Conservation (phyloP, 1,284 basidiomycete species). For the Ceratobasidium sp. region DNA sequence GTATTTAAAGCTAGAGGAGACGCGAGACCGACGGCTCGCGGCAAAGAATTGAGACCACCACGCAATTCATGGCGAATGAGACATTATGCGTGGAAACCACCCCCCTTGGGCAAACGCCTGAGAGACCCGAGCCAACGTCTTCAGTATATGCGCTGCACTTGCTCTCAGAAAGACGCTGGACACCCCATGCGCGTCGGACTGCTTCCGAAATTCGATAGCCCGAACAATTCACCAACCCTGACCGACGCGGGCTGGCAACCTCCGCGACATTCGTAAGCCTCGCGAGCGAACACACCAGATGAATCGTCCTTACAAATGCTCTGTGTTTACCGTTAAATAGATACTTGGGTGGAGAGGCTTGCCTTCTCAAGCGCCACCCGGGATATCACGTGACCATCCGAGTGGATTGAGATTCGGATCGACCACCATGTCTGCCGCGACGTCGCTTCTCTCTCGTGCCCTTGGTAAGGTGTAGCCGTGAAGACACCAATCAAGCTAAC, state of each 20-base stretch:
- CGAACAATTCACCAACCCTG: no score
- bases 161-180: background rate
- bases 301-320: no score
- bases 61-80: background rate
- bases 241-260: no score
- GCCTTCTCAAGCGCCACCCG: background rate
- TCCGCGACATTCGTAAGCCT: no score
- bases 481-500: background rate
- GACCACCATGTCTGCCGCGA: slow-evolving; percentile 35
- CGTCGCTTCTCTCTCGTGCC: slow-evolving; percentile 33
- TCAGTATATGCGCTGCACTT: slow-evolving; percentile 7
- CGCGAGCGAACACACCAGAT: no score
- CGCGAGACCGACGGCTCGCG: slow-evolving; percentile 1
- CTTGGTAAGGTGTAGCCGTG: slow-evolving; percentile 8
- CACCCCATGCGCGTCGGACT: no score
- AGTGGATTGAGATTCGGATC: slow-evolving; percentile 1
- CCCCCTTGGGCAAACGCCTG: background rate
- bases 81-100: background rate
- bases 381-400: slow-evolving; percentile 2
- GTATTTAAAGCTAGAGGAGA: background rate
- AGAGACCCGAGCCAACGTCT: background rate
- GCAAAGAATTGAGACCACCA: background rate
- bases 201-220: background rate
- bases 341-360: background rate
- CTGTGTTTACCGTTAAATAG: no score